Evolutionary conservation across 331 rosid genomes (phyloP).

Genomic region (Quercus tomentella): DNA sequence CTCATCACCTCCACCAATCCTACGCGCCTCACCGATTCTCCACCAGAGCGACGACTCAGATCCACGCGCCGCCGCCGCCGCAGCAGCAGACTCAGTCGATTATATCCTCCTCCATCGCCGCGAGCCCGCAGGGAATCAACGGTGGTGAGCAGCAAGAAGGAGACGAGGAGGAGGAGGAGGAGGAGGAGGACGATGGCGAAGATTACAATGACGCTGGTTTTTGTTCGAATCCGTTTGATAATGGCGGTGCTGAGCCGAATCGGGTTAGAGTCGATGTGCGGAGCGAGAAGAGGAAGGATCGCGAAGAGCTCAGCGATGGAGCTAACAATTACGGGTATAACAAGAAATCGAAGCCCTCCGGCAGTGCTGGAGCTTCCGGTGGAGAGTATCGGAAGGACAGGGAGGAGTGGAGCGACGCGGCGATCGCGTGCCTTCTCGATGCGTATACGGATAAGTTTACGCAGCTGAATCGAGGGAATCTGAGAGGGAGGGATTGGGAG

Average conservation of each 20-base stretch:
- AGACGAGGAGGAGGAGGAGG: neutral
- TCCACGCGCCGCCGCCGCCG: conserved; percentile 24
- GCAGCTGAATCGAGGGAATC: conserved; percentile 87
- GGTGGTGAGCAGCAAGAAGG: conserved; percentile 26
- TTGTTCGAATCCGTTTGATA: conserved; percentile 48
- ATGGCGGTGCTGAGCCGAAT: conserved; percentile 49
- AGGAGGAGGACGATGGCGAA: conserved; percentile 35
- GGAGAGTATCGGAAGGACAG: conserved; percentile 85
- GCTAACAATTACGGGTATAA: conserved; percentile 46
- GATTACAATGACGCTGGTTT: conserved; percentile 45
- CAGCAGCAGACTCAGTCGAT: conserved; percentile 14
- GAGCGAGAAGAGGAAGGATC: conserved; percentile 63
- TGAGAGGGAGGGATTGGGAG: conserved; percentile 95
- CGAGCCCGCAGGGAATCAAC: conserved; percentile 31
- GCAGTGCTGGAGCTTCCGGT: conserved; percentile 11
- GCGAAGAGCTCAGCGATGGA: conserved; percentile 62
- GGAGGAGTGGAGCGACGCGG: conserved; percentile 97
- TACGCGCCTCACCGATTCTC: conserved; percentile 45
- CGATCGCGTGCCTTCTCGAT: conserved; percentile 80
- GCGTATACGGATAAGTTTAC: conserved; percentile 89
- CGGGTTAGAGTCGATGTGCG: conserved; percentile 22
- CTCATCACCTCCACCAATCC: conserved; percentile 43
- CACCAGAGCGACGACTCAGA: conserved; percentile 11
- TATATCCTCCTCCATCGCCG: neutral
- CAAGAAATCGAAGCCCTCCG: conserved; percentile 28